Conservation (phyloP, 1,284 basidiomycete genomes). For the Polyporus tsugae region DNA sequence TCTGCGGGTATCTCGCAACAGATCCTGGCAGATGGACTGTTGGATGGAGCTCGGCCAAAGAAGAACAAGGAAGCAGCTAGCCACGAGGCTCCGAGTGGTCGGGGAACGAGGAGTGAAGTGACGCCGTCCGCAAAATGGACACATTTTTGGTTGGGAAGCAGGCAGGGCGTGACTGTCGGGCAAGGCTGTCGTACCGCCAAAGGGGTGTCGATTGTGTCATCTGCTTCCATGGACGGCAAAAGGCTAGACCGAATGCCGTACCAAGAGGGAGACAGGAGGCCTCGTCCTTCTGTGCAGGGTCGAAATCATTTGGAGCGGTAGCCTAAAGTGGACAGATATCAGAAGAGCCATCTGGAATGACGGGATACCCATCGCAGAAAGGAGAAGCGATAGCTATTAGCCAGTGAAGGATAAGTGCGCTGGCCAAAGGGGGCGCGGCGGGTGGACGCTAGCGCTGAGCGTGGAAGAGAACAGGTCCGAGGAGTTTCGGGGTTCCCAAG, state of each 20-base stretch:
- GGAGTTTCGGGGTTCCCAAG: conserved; percentile 29
- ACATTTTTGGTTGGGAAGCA: conserved; percentile 8
- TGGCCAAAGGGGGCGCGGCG: conserved; percentile 20
- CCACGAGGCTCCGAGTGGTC: conserved; percentile 18
- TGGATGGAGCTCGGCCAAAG: conserved; percentile 14
- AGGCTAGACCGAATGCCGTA: conserved; percentile 14
- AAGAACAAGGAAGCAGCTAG: conserved; percentile 13
- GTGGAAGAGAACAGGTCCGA: conserved; percentile 26
- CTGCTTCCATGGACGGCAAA: conserved; percentile 10
- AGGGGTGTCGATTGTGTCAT: conserved; percentile 17
- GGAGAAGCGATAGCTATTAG: conserved; percentile 15
- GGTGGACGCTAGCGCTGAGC: conserved; percentile 12
- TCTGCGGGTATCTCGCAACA: conserved; percentile 20
- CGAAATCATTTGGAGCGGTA: conserved; percentile 9
- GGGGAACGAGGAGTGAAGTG: conserved; percentile 12
- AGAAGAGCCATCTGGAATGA: conserved; percentile 25
- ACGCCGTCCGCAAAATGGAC: conserved; percentile 8
- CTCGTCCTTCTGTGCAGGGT: conserved; percentile 10
- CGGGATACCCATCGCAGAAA: conserved; percentile 17
- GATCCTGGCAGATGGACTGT: conserved; percentile 18
- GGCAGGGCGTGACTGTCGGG: conserved; percentile 1
- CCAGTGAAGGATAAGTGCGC: conserved; percentile 23
- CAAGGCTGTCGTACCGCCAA: conserved; percentile 10
- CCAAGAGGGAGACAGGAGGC: conserved; percentile 6
- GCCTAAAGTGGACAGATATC: conserved; percentile 22